Percentiles rank a stretch among this genome's conserved stretches.
Evolutionary conservation across 371 early-diverging fungal genomes (phyloP).

Genomic region (Mucor irregularis): DNA sequence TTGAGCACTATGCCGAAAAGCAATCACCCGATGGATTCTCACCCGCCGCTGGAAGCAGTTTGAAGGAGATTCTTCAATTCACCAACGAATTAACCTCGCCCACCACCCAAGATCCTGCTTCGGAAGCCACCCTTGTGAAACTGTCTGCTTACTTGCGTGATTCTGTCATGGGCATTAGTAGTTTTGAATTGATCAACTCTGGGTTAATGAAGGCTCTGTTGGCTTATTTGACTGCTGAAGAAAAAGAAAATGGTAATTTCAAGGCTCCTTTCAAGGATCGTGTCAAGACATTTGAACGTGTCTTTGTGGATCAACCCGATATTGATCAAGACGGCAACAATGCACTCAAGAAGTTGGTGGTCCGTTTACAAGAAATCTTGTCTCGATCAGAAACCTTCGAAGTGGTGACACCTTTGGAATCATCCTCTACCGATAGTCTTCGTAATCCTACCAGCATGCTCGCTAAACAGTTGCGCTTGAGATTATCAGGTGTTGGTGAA

Average conservation of each 20-base stretch:
- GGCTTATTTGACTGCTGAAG: slow-evolving; percentile 53
- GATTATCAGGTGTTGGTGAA: slow-evolving; percentile 55
- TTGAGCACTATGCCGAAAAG: slow-evolving; percentile 15
- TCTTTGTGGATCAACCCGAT: slow-evolving; percentile 55
- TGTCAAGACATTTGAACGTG: slow-evolving; percentile 39
- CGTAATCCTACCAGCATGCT: slow-evolving; percentile 73
- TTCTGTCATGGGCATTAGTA: slow-evolving; percentile 64
- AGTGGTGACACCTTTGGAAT: slow-evolving; percentile 53
- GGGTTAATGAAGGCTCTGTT: slow-evolving; percentile 66
- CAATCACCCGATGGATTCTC: neutral
- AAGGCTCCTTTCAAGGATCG: slow-evolving; percentile 20
- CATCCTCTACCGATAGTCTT: slow-evolving; percentile 31
- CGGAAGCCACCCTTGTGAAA: slow-evolving; percentile 10
- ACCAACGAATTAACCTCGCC: slow-evolving; percentile 17
- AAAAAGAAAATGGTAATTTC: slow-evolving; percentile 16
- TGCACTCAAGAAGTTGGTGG: slow-evolving; percentile 53
- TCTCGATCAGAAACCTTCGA: slow-evolving; percentile 74
- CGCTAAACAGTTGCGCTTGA: slow-evolving; percentile 71
- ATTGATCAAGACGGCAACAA: slow-evolving; percentile 27
- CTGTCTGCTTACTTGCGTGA: slow-evolving; percentile 33
- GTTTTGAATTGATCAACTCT: slow-evolving; percentile 80
- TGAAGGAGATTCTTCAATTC: slow-evolving; percentile 31
- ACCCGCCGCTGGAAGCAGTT: slow-evolving; percentile 2
- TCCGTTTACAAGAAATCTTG: slow-evolving; percentile 75
- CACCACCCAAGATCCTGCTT: slow-evolving; percentile 8